A percentile compares a stretch with the other conserved stretches of the same genome.
These are phyloP conservation scores for Chloranthus sessilifolius DNA, from an alignment of 164 flowering plant species.

Conservation along the genomic window DNA sequence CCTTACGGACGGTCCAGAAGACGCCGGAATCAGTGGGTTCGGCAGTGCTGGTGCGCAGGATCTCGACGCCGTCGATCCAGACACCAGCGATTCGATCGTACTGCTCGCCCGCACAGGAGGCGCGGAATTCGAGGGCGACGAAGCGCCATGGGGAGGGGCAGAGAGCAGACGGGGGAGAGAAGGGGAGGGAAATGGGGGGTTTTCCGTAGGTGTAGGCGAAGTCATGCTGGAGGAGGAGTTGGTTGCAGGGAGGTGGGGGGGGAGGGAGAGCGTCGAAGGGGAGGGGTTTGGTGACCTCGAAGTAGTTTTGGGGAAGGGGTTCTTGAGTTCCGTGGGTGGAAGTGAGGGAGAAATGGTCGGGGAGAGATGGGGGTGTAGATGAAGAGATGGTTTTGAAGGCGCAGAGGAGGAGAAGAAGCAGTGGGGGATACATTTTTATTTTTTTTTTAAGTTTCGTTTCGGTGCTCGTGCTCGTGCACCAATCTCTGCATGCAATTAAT, in stretches of 20 bases:
- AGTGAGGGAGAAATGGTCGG: slow-evolving; percentile 27
- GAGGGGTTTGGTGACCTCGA: slow-evolving; percentile 44
- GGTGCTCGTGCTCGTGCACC: no score
- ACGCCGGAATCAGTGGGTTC: slow-evolving; percentile 63
- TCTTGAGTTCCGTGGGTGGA: not conserved
- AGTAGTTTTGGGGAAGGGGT: slow-evolving; percentile 22
- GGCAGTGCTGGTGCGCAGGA: slow-evolving; percentile 88
- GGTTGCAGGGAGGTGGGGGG: slow-evolving; percentile 47
- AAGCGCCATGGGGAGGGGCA: slow-evolving; percentile 55
- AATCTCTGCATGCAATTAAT: no score
- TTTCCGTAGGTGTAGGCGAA: slow-evolving; percentile 54
- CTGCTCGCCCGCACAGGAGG: slow-evolving; percentile 50
- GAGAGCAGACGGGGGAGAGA: slow-evolving; percentile 52
- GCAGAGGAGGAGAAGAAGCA: slow-evolving; percentile 2
- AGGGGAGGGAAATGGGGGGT: slow-evolving; percentile 49
- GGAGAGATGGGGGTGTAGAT: slow-evolving; percentile 9
- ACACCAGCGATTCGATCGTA: slow-evolving; percentile 76
- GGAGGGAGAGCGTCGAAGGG: slow-evolving; percentile 38
- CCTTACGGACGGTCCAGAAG: slow-evolving; percentile 76
- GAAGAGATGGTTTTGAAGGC: slow-evolving; percentile 4
- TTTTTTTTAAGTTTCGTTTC: no score
- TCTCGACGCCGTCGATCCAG: slow-evolving; percentile 81
- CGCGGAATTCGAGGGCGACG: slow-evolving; percentile 49
- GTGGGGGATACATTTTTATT: not conserved
- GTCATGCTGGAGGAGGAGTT: slow-evolving; percentile 39